A percentile compares a stretch with the other conserved stretches of the same genome.
These are phyloP conservation scores for Podila epicladia DNA, from an alignment of 192 early-diverging fungal species.

Conservation along the genomic window DNA sequence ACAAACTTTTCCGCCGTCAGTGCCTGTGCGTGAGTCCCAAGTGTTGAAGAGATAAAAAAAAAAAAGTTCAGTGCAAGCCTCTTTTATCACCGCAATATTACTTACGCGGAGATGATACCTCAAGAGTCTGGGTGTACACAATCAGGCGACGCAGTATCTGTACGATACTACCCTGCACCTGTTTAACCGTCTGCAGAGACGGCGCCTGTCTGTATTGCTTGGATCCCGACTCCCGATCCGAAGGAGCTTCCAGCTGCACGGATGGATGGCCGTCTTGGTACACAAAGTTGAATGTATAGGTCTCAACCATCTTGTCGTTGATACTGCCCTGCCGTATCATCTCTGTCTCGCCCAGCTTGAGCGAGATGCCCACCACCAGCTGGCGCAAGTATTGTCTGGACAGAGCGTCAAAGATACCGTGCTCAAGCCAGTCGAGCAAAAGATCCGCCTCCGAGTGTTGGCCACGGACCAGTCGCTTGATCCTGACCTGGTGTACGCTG, in stretches of 20 bases:
- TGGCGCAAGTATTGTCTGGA: conserved; percentile 55
- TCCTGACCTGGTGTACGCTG: conserved; percentile 21
- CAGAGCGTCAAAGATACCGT: conserved; percentile 58
- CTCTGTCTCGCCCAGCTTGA: conserved; percentile 50
- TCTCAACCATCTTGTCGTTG: conserved; percentile 51
- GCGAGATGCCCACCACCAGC: conserved; percentile 61
- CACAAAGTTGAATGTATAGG: conserved; percentile 60
- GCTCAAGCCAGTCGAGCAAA: conserved; percentile 50
- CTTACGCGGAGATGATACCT: conserved; percentile 11
- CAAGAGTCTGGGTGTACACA: conserved; percentile 59
- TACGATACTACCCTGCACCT: conserved; percentile 50
- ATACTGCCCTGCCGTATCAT: too few species aligned
- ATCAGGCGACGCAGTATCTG: conserved; percentile 57
- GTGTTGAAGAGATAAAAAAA: too few species aligned
- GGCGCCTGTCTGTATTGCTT: conserved; percentile 19
- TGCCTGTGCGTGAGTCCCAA: neutral
- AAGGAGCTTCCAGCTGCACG: conserved; percentile 3
- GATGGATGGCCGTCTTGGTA: conserved; percentile 54
- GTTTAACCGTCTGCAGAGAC: conserved; percentile 15
- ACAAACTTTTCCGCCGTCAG: neutral
- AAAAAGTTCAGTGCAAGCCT: too few species aligned
- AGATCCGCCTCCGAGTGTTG: conserved; percentile 53
- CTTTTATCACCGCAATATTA: too few species aligned
- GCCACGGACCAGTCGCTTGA: conserved; percentile 41
- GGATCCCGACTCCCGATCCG: conserved; percentile 4